A percentile compares a stretch with the other conserved stretches of the same genome.
Evolutionary conservation across 1,284 basidiomycete genomes (phyloP).

Genomic region (Moesziomyces parantarcticus): DNA sequence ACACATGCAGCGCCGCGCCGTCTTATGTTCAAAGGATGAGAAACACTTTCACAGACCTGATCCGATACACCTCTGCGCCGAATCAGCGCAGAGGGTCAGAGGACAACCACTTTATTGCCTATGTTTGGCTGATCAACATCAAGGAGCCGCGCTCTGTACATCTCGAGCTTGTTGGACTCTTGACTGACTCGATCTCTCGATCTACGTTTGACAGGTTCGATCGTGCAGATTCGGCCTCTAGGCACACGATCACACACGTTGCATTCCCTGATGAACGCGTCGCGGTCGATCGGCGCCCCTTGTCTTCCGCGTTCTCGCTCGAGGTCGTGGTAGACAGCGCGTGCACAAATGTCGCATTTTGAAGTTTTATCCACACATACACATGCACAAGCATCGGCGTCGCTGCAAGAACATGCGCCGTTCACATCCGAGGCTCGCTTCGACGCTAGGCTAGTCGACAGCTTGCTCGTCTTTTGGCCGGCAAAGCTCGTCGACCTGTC

Average conservation of each 20-base stretch:
- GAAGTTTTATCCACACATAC: slow-evolving; percentile 10
- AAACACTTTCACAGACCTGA: slow-evolving; percentile 55
- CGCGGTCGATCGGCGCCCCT: slow-evolving; percentile 6
- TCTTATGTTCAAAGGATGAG: slow-evolving; percentile 38
- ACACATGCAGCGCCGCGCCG: neutral
- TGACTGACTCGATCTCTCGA: slow-evolving; percentile 1
- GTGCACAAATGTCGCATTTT: slow-evolving; percentile 27
- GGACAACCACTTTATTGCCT: slow-evolving; percentile 54
- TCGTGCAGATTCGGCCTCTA: too few species aligned
- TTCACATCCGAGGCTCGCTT: neutral
- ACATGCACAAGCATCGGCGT: slow-evolving; percentile 1
- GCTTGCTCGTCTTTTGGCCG: slow-evolving; percentile 41
- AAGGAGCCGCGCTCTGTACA: too few species aligned
- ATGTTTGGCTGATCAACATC: slow-evolving; percentile 38
- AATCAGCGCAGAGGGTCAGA: slow-evolving; percentile 50
- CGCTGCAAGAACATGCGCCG: neutral
- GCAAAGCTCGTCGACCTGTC: slow-evolving; percentile 23
- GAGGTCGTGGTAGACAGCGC: slow-evolving; percentile 41
- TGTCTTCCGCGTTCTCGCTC: slow-evolving; percentile 36
- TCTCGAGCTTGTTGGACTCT: neutral
- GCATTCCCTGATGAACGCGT: slow-evolving; percentile 24
- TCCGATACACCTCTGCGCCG: slow-evolving; percentile 43
- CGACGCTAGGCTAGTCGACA: slow-evolving; percentile 12
- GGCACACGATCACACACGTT: too few species aligned
- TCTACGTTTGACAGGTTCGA: neutral